A percentile compares a stretch with the other conserved stretches of the same genome.
phyloP scores from a whole-genome alignment of 164 flowering plant species.

The Nymphaea colorata region DNA sequence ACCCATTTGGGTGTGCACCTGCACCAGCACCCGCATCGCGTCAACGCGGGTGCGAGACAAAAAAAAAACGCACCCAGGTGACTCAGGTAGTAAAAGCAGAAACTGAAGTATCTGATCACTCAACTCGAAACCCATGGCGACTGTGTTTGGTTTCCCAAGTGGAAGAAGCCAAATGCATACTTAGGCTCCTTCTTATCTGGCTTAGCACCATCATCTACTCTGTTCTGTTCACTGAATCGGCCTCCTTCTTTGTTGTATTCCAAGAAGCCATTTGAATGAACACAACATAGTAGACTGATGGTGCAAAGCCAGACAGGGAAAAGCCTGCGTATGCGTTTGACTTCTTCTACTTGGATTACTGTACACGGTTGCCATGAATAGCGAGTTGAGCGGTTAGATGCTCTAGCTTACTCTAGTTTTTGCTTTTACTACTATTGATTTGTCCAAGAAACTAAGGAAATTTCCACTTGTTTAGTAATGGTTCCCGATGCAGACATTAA shows the following conservation, averaged over 20 bases:
- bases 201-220: conserved; percentile 89
- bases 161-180: conserved; percentile 87
- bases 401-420: conserved; percentile 6
- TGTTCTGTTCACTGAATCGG: conserved; percentile 88
- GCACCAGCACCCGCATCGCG: no score
- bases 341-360: conserved; percentile 66
- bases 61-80: no score
- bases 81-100: conserved; percentile 39
- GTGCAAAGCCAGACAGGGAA: no score
- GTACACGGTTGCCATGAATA: conserved; percentile 74
- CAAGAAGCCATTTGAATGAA: conserved; percentile 89
- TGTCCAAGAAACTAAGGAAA: conserved; percentile 51
- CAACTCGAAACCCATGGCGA: conserved; percentile 43
- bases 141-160: conserved; percentile 78
- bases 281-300: conserved; percentile 60
- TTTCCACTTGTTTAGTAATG: background rate
- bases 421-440: conserved; percentile 59
- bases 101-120: conserved; percentile 14
- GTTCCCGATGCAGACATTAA: no score
- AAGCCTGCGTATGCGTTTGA: no score
- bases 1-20: no score
- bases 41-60: no score
- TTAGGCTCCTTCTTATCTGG: conserved; percentile 83
- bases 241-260: conserved; percentile 73
- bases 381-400: conserved; percentile 9